Base-by-base conservation (phyloP, 1,284 basidiomycete genomes). In the Stygiomarasmius scandens region DNA sequence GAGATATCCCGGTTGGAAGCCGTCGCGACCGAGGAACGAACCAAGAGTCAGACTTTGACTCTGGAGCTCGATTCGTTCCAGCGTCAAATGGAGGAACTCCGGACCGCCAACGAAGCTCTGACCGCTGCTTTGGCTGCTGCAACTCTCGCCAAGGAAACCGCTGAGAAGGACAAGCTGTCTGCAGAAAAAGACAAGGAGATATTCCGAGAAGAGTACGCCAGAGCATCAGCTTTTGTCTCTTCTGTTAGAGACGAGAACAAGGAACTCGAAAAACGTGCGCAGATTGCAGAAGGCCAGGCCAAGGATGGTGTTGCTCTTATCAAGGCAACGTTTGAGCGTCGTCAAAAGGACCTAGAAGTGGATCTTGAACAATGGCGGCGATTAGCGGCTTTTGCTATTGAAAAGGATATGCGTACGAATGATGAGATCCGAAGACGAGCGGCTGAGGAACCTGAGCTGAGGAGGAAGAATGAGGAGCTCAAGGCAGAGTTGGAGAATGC, bases 391-490 rank as follows among this genome's bases (percentile, higher is more conserved):
- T 77, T 88, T 58, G 58, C 85, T 36, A 74, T 77, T 61, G 79
- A 83, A 67, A 83, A 82, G 66, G 84, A 85, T 56, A 63, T 65
- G 52, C 73, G 80, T 54, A 87, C 86, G 23, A 78, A 83, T 60
- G 86, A 89, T 54, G 80, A 82, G 2, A 71, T 89, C 25, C 74
- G 87, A n/a, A 65, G 71, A 54, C 75, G 76, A 11, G 86, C 87
- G 2, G 85, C 82, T 2, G 78, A 81, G 60, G 74, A 77, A 50
- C 82, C 84, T 0, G 82, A 85, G 64, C 66, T 86, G 10, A 58
- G 64, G 23, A 69, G 63, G 19, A 61, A 65, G 41, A 72, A 67
- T 60, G 62, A 58, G 5, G 60, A 66, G 48, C 66, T 73, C 49
- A 64, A 69, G 49, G 60, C 50, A n/a, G 58, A 55, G 22, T n/a